phyloP scores from a whole-genome alignment of 2,329 filamentous ascomycete genomes.

The Zymoseptoria crescenta region DNA sequence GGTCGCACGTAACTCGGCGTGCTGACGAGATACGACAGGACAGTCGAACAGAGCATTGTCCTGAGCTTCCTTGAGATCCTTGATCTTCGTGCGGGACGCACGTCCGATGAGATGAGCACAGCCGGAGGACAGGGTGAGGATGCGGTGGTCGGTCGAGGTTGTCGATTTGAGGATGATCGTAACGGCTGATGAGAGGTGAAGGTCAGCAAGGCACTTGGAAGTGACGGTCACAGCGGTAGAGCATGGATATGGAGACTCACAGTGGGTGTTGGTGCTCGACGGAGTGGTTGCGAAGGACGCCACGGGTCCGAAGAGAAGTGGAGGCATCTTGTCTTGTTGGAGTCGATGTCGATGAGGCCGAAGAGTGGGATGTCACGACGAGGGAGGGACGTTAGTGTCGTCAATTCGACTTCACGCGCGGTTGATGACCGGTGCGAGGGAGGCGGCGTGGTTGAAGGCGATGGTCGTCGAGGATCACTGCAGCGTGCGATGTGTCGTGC shows the following conservation, averaged over 20 bases:
- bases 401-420: neutral
- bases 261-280: neutral
- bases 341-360: neutral
- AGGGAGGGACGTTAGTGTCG: neutral
- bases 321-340: neutral
- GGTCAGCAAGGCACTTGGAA: neutral
- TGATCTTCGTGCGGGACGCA: slow-evolving; percentile 34
- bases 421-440: neutral
- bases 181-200: slow-evolving; percentile 3
- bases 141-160: slow-evolving; percentile 13
- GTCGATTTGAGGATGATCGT: slow-evolving; percentile 17
- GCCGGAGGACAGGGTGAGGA: slow-evolving; percentile 12
- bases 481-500: neutral
- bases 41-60: slow-evolving; percentile 32
- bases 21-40: slow-evolving; percentile 30
- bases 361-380: neutral
- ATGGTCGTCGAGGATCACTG: neutral
- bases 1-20: slow-evolving; percentile 24
- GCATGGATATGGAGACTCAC: neutral
- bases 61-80: slow-evolving; percentile 21
- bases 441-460: neutral
- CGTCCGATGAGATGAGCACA: slow-evolving; percentile 34
- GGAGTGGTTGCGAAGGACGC: neutral
- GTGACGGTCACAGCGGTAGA: neutral
- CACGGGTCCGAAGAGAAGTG: neutral